phyloP scores from a whole-genome alignment of 169 alveolate species.

The Plasmodium falciparum region DNA sequence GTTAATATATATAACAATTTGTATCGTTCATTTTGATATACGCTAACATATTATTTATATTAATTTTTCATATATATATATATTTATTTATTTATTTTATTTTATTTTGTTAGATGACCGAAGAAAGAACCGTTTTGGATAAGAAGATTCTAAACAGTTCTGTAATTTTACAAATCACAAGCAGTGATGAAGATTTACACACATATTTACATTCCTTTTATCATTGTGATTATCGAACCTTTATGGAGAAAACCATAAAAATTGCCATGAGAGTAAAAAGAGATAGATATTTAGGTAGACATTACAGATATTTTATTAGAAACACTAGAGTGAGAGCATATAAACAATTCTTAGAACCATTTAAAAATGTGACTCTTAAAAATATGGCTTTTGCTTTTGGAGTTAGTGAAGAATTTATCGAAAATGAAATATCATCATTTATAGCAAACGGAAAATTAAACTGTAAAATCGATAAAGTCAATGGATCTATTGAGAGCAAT shows the following conservation, averaged over 20 bases:
- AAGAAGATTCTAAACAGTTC: constrained; percentile 91
- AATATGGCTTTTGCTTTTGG: constrained; percentile 97
- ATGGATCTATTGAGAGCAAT: constrained; percentile 94
- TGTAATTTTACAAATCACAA: constrained; percentile 93
- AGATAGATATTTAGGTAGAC: constrained; percentile 91
- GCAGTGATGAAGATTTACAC: constrained; percentile 90
- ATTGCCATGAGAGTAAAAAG: constrained; percentile 85
- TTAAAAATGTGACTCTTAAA: constrained; percentile 94
- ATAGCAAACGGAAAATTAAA: constrained; percentile 93
- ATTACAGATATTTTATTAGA: constrained; percentile 90
- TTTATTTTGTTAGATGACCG: constrained; percentile 80
- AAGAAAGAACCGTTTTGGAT: constrained; percentile 88
- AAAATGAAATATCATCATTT: constrained; percentile 93
- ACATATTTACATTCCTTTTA: constrained; percentile 90
- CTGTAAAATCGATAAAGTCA: constrained; percentile 96
- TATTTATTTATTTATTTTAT: constrained; percentile 3
- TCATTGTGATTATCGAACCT: constrained; percentile 92
- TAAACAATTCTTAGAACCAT: constrained; percentile 94
- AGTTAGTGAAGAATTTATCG: constrained; percentile 93
- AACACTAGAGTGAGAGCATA: constrained; percentile 97
- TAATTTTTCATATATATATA: no score
- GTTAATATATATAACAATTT: no score
- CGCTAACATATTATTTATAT: no score
- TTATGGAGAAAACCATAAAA: constrained; percentile 88
- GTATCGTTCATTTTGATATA: no score